A percentile compares a stretch with the other conserved stretches of the same genome.
Conservation (phyloP, 306 rosid species). For the Sphenostylis stenocarpa region DNA sequence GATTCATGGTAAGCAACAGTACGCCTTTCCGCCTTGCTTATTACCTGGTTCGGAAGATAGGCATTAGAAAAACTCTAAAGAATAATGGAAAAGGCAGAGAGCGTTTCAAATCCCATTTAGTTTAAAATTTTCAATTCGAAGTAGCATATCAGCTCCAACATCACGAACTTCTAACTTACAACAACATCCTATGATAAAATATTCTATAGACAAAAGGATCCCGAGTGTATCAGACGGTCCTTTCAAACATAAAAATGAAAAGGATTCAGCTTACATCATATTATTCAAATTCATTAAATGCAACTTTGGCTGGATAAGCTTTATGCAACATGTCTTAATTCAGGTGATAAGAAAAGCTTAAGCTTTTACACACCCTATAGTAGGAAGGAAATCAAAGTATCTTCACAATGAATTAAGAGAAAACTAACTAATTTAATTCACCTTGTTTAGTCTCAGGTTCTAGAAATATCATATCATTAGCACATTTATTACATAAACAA, state of each 20-base stretch:
- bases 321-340: background rate
- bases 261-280: background rate
- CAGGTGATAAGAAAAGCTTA: background rate
- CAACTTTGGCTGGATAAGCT: background rate
- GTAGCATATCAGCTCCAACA: background rate
- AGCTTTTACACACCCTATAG: background rate
- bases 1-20: slow-evolving; percentile 98
- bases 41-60: slow-evolving; percentile 58
- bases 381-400: background rate
- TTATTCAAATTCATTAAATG: background rate
- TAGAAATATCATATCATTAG: background rate
- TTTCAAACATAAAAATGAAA: background rate
- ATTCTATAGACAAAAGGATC: background rate
- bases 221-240: background rate
- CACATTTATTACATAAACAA: background rate
- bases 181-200: background rate
- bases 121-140: background rate
- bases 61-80: slow-evolving; percentile 14
- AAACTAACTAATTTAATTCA: background rate
- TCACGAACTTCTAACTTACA: background rate
- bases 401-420: background rate
- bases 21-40: slow-evolving; percentile 86
- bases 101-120: background rate
- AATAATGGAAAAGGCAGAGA: background rate
- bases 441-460: background rate